These are phyloP conservation scores for Fusarium begoniae DNA, from an alignment of 2,329 filamentous ascomycete genomes.

Conservation along the genomic window DNA sequence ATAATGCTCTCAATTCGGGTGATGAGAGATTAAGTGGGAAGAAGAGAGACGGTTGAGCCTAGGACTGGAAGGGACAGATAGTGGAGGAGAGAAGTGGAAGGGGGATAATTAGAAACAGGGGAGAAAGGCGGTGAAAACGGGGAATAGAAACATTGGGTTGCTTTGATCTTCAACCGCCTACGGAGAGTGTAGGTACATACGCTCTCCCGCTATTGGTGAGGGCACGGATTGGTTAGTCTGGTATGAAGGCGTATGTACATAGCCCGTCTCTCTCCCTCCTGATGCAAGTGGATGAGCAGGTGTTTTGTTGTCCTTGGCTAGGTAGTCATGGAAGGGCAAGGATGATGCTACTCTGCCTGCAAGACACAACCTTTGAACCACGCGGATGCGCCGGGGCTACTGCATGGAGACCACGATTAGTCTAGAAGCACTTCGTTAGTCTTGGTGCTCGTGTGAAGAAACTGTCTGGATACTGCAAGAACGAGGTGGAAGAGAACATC, in stretches of 20 bases:
- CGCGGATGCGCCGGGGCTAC: conserved; percentile 36
- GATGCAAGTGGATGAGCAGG: conserved; percentile 31
- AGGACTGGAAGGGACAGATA: conserved; percentile 27
- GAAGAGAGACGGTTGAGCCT: conserved; percentile 27
- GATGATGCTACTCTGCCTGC: conserved; percentile 25
- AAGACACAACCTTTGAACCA: conserved; percentile 39
- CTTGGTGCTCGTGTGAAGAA: background rate
- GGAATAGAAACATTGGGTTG: conserved; percentile 16
- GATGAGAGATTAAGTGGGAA: conserved; percentile 36
- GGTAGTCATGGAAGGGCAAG: conserved; percentile 16
- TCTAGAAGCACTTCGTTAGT: conserved; percentile 26
- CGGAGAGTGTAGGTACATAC: background rate
- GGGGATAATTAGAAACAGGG: conserved; percentile 8
- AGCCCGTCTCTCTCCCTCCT: conserved; percentile 4
- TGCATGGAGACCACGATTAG: conserved; percentile 38
- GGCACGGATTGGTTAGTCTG: conserved; percentile 12
- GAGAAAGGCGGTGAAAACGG: conserved; percentile 44
- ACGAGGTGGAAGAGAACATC: background rate
- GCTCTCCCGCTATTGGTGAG: conserved; percentile 5
- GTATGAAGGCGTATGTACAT: conserved; percentile 11
- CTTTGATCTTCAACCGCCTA: background rate
- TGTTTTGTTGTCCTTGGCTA: background rate
- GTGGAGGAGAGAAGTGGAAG: conserved; percentile 31
- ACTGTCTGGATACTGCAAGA: background rate
- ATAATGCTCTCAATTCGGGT: conserved; percentile 7